Base-by-base conservation (phyloP, 2,329 filamentous ascomycete species). In the Penicillium sclerotigenum region DNA sequence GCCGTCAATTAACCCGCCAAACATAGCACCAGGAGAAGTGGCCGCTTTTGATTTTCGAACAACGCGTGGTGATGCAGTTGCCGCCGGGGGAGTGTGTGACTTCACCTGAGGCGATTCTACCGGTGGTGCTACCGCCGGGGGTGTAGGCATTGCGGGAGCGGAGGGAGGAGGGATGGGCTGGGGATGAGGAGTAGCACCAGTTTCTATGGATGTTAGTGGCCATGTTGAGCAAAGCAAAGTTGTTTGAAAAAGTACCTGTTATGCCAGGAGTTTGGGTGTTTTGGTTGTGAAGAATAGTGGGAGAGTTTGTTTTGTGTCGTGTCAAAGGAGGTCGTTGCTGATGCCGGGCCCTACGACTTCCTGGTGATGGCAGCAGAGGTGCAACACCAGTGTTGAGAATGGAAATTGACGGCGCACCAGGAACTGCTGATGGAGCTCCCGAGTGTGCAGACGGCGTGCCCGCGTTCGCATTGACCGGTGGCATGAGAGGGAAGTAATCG, bases 401-500 rank as follows among this genome's bases (percentile, higher is more conserved):
- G 4, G 91, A 85, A 66, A 97, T 96, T 7, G 90, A 88, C 58
- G 87, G 85, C 26, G 79, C 49, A 67, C 68, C 57, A 68, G 72
- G 45, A 78, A 74, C 42, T 61, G 65, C 73, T 74, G 59, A 29
- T 9, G 53, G 3, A 72, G 65, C 75, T 76, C 29, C 77, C n/a
- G 67, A 58, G 54, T 77, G 71, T 58, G 71, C 67, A 22, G 80
- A 77, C 62, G 81, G 71, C 14, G 71, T 73, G 13, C 67, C 64
- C 16, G 63, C 64, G 26, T 64, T 74, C 37, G 71, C 63, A 31
- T 76, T 74, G 24, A 74, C 77, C 48, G 83, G 75, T 80, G 83
- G 75, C 81, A 86, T 87, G 22, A 87, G 87, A 31, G 90, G 89
- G 66, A 96, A 96, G 72, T 96, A 96, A 66, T 94, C 91, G 26